Evolutionary conservation across 1,139 yeast genomes (phyloP).

Genomic region (Schizosaccharomyces versatilis): DNA sequence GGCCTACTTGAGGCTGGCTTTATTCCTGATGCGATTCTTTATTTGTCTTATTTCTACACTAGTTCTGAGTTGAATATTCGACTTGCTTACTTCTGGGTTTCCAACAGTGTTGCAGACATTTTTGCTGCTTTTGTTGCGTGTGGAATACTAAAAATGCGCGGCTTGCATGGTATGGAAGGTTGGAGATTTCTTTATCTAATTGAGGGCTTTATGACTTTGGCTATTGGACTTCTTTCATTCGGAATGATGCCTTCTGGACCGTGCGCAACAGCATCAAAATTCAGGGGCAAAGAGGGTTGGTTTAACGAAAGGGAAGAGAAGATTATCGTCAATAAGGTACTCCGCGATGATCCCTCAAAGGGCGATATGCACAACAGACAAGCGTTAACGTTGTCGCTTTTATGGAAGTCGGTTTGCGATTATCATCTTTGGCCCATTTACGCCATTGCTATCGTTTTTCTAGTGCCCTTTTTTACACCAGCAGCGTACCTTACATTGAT

Average conservation of each 20-base stretch:
- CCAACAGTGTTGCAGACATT: slow-evolving; percentile 16
- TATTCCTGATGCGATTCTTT: slow-evolving; percentile 85
- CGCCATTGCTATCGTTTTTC: slow-evolving; percentile 27
- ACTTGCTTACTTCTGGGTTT: slow-evolving; percentile 29
- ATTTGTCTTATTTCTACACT: slow-evolving; percentile 70
- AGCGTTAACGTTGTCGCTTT: slow-evolving; percentile 25
- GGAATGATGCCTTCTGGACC: slow-evolving; percentile 37
- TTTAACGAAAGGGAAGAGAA: slow-evolving; percentile 35
- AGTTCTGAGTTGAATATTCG: slow-evolving; percentile 36
- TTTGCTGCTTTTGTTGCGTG: slow-evolving; percentile 24
- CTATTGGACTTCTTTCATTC: slow-evolving; percentile 29
- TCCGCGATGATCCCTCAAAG: slow-evolving; percentile 44
- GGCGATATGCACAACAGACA: slow-evolving; percentile 51
- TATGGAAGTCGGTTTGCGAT: slow-evolving; percentile 27
- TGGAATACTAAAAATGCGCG: slow-evolving; percentile 26
- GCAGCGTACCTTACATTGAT: slow-evolving; percentile 31
- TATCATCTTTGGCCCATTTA: slow-evolving; percentile 41
- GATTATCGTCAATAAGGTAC: slow-evolving; percentile 35
- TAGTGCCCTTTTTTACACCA: slow-evolving; percentile 24
- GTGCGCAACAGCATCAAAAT: slow-evolving; percentile 30
- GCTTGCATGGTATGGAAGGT: slow-evolving; percentile 22
- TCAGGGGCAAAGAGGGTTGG: slow-evolving; percentile 33
- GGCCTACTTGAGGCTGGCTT: slow-evolving; percentile 77
- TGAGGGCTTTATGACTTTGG: slow-evolving; percentile 32
- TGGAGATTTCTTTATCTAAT: slow-evolving; percentile 42